Evolutionary conservation across 352 stramenopile species (phyloP).

Genomic region (Globisporangium carolinianum): DNA sequence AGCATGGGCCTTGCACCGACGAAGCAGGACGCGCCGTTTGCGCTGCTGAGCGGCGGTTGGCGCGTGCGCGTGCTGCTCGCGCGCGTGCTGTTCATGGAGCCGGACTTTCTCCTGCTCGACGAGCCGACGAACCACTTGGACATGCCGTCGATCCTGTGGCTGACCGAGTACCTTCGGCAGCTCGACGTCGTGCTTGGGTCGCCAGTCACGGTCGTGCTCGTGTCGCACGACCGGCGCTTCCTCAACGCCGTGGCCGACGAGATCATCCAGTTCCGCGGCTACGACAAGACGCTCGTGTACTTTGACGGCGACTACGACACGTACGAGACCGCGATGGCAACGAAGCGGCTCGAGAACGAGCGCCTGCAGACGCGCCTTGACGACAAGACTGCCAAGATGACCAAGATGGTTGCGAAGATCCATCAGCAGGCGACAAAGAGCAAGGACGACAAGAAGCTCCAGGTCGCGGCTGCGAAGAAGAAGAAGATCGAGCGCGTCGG

Average conservation of each 20-base stretch:
- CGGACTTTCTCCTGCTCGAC: slow-evolving; percentile 90
- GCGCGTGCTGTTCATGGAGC: slow-evolving; percentile 59
- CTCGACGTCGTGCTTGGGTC: slow-evolving; percentile 53
- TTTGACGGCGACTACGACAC: slow-evolving; percentile 58
- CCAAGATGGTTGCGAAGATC: slow-evolving; percentile 41
- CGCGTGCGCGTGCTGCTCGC: slow-evolving; percentile 56
- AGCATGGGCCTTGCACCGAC: slow-evolving; percentile 69
- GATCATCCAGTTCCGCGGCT: slow-evolving; percentile 48
- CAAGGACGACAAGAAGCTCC: slow-evolving; percentile 60
- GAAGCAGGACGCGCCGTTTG: slow-evolving; percentile 69
- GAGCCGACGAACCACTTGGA: slow-evolving; percentile 91
- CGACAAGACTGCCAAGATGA: slow-evolving; percentile 48
- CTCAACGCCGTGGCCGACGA: slow-evolving; percentile 86
- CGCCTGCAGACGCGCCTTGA: slow-evolving; percentile 40
- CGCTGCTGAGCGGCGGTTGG: slow-evolving; percentile 48
- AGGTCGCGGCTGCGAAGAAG: slow-evolving; percentile 53
- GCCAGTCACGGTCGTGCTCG: slow-evolving; percentile 79
- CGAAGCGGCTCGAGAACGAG: slow-evolving; percentile 41
- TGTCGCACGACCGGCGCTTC: slow-evolving; percentile 92
- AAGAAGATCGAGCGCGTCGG: slow-evolving; percentile 65
- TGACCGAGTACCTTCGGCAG: slow-evolving; percentile 61
- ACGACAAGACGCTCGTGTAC: slow-evolving; percentile 51
- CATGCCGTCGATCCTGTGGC: slow-evolving; percentile 76
- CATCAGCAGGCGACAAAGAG: slow-evolving; percentile 27
- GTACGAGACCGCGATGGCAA: slow-evolving; percentile 40